Percentiles rank a stretch among this genome's conserved stretches.
Evolutionary conservation across 2,329 filamentous ascomycete genomes (phyloP).

Genomic region (Aspergillus spinulosporus): DNA sequence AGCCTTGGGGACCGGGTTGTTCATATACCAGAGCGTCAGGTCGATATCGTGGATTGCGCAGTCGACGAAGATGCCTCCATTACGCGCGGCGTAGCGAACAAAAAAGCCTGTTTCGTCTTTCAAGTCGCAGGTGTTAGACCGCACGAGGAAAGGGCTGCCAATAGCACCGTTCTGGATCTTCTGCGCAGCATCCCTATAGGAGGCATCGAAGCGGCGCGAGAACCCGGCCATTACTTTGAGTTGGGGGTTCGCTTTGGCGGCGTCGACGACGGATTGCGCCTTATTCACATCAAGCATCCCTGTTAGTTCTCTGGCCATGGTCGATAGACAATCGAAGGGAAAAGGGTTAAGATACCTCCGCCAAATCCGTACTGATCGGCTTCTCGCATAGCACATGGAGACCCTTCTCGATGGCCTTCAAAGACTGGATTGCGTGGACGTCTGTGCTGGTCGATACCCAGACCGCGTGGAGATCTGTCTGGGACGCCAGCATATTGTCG

Average conservation of each 20-base stretch:
- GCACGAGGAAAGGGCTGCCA: conserved; percentile 60
- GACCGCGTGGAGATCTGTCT: conserved; percentile 56
- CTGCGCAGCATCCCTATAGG: conserved; percentile 60
- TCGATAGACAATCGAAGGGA: conserved; percentile 7
- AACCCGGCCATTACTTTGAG: conserved; percentile 68
- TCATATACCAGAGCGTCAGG: conserved; percentile 64
- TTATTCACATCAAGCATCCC: no score
- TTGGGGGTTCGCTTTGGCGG: conserved; percentile 54
- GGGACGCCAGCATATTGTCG: conserved; percentile 56
- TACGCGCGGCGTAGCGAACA: conserved; percentile 64
- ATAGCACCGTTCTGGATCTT: conserved; percentile 58
- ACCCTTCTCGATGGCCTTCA: conserved; percentile 56
- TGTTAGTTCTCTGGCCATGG: neutral
- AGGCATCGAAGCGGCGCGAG: conserved; percentile 65
- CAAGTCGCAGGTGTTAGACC: conserved; percentile 67
- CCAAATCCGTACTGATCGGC: conserved; percentile 55
- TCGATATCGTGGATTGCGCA: conserved; percentile 71
- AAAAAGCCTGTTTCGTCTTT: conserved; percentile 66
- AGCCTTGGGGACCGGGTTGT: conserved; percentile 55
- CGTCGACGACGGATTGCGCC: conserved; percentile 56
- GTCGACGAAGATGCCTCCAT: conserved; percentile 69
- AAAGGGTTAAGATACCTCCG: conserved; percentile 46
- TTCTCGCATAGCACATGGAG: conserved; percentile 61
- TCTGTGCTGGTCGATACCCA: conserved; percentile 57
- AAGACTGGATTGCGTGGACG: conserved; percentile 58